Evolutionary conservation across 805 yeast genomes (phyloP).

Genomic region (Grigorovia transvaalensis): DNA sequence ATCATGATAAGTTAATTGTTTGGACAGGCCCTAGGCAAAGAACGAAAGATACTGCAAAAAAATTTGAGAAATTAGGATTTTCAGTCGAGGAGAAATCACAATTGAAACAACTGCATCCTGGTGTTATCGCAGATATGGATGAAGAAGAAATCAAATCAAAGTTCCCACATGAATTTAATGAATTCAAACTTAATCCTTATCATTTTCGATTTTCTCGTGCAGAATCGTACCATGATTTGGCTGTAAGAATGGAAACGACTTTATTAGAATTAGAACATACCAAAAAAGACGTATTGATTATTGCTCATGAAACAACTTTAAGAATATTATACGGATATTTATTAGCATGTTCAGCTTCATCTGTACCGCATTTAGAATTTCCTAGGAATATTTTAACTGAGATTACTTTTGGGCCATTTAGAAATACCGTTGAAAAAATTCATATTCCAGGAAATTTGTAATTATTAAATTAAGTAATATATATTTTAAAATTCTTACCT

Average conservation of each 20-base stretch:
- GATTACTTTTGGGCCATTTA: slow-evolving; percentile 75
- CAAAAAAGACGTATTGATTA: slow-evolving; percentile 75
- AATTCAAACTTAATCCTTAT: slow-evolving; percentile 68
- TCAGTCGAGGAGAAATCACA: slow-evolving; percentile 68
- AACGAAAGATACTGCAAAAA: slow-evolving; percentile 68
- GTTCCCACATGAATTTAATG: slow-evolving; percentile 62
- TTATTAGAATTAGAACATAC: slow-evolving; percentile 89
- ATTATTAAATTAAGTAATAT: background rate
- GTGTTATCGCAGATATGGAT: slow-evolving; percentile 64
- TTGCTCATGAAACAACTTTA: slow-evolving; percentile 87
- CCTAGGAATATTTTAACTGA: slow-evolving; percentile 79
- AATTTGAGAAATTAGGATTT: slow-evolving; percentile 53
- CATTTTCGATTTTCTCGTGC: slow-evolving; percentile 88
- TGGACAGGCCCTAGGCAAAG: slow-evolving; percentile 91
- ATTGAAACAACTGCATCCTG: slow-evolving; percentile 81
- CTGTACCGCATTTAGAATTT: slow-evolving; percentile 72
- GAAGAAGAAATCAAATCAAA: slow-evolving; percentile 46
- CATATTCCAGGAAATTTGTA: slow-evolving; percentile 17
- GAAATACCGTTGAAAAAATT: slow-evolving; percentile 53
- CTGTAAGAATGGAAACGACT: slow-evolving; percentile 86
- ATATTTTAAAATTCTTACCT: too few relatives aligned
- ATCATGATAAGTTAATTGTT: slow-evolving; percentile 30
- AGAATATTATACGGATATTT: slow-evolving; percentile 87
- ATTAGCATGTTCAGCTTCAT: slow-evolving; percentile 82
- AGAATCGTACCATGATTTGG: slow-evolving; percentile 93